phyloP scores from a whole-genome alignment of 129 eudicot species.

The Lactuca sativa region DNA sequence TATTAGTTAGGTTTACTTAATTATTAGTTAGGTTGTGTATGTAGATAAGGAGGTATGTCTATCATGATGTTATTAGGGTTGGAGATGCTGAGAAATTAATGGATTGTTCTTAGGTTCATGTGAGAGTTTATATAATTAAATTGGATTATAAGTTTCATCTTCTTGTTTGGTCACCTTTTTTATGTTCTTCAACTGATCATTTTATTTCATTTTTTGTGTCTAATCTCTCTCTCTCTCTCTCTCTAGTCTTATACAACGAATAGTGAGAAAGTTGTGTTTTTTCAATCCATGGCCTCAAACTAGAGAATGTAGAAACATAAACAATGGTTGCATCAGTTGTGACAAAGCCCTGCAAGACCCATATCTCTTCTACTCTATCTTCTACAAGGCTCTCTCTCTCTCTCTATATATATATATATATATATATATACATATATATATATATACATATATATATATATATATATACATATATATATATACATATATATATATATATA shows the following conservation, averaged over 20 bases:
- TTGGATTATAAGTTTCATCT: background rate
- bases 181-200: background rate
- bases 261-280: conserved; percentile 75
- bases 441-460: background rate
- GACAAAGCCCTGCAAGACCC: conserved; percentile 63
- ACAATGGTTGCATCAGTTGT: conserved; percentile 56
- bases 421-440: background rate
- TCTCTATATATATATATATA: background rate
- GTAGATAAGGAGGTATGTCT: conserved; percentile 85
- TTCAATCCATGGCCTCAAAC: conserved; percentile 63
- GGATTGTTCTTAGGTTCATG: conserved; percentile 80
- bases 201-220: background rate
- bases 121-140: conserved; percentile 28
- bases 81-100: conserved; percentile 74
- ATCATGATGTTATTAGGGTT: conserved; percentile 70
- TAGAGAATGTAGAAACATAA: conserved; percentile 39
- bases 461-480: background rate
- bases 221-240: background rate
- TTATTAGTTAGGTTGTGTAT: too few relatives aligned
- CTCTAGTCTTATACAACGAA: conserved; percentile 62
- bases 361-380: conserved; percentile 66
- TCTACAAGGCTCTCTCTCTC: conserved; percentile 67
- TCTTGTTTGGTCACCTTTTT: conserved; percentile 8
- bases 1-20: too few relatives aligned
- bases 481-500: background rate